Evolutionary conservation across 352 stramenopile genomes (phyloP).

Genomic region (Peronospora belbahrii): DNA sequence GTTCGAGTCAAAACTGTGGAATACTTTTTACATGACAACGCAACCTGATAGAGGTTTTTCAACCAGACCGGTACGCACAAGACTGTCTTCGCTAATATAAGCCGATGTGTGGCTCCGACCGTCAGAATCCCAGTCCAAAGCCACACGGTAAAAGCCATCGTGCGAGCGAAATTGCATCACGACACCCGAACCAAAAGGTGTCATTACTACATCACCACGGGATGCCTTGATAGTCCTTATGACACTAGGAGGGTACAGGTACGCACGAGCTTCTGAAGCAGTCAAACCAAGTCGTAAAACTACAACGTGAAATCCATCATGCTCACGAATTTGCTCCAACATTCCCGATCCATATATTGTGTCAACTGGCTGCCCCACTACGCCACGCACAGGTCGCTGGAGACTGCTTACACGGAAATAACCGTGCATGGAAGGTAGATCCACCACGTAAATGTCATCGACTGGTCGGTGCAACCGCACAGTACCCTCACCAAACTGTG

Average conservation of each 20-base stretch:
- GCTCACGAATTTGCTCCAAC: constrained; percentile 44
- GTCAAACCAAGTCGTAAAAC: constrained; percentile 45
- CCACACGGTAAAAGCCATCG: constrained; percentile 65
- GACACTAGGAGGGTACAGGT: constrained; percentile 51
- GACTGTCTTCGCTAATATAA: constrained; percentile 46
- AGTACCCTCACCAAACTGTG: constrained; percentile 57
- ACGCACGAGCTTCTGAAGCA: constrained; percentile 46
- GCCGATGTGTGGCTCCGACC: constrained; percentile 49
- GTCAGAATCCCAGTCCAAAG: constrained; percentile 55
- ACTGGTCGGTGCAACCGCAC: constrained; percentile 37
- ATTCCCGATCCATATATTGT: constrained; percentile 64
- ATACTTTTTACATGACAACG: constrained; percentile 53
- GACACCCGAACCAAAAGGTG: constrained; percentile 66
- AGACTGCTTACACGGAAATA: constrained; percentile 38
- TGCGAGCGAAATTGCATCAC: constrained; percentile 54
- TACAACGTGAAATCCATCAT: constrained; percentile 67
- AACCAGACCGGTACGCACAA: constrained; percentile 45
- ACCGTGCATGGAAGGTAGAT: constrained; percentile 34
- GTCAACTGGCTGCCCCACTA: constrained; percentile 52
- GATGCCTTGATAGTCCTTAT: constrained; percentile 51
- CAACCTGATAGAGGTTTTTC: constrained; percentile 59
- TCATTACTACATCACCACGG: constrained; percentile 70
- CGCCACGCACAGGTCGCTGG: constrained; percentile 37
- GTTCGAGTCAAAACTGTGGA: neutral
- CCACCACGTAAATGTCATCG: constrained; percentile 54